Base-by-base conservation (phyloP, 1,284 basidiomycete species). In the Ganoderma boninense region DNA sequence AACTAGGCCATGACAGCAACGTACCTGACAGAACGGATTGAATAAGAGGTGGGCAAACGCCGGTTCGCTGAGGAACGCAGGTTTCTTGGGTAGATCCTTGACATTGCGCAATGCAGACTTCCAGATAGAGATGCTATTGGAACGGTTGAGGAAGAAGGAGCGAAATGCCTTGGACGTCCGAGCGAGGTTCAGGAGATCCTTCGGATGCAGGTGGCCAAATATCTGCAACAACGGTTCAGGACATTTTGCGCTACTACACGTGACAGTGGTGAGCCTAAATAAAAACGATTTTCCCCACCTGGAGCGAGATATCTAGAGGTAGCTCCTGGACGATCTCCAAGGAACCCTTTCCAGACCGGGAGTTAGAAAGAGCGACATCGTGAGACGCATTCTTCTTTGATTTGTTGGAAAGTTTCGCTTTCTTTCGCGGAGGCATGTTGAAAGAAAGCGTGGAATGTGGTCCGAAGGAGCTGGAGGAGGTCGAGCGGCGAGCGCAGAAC, bases 1-100 rank as follows among this genome's bases (percentile, higher is more conserved):
- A 32, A 32, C 29, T 32, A 32, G 29, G 29, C 29, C 29, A 32
- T 32, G 29, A 32, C 29, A 23, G 11, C 18, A 6, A 52, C 65
- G 18, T 43, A 66, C 65, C n/a, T 66, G 59, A 32, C 65, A 66
- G 32, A 18, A 52, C 11, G 42, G n/a, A 2, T 6, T 23, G 29
- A 38, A 66, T 20, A 66, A 11, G 6, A 66, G 8, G 16, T 46
- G 65, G 16, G 42, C 46, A 11, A 46, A 49, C 1, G 65, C 65
- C 32, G 43, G 59, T 10, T 23, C 32, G 23, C 59, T 66, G 20
- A 61, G 16, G 42, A 32, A 66, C 46, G 18, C 16, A 11, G 57
- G 65, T 2, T 40, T 32, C 20, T 46, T 35, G 10, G 44, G 57
- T 10, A 60, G 29, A 18, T 23, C 35, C 10, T 38, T 20, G 7